Base-by-base conservation (phyloP, 139 green algal species). In the Chlamydomonas sp. region DNA sequence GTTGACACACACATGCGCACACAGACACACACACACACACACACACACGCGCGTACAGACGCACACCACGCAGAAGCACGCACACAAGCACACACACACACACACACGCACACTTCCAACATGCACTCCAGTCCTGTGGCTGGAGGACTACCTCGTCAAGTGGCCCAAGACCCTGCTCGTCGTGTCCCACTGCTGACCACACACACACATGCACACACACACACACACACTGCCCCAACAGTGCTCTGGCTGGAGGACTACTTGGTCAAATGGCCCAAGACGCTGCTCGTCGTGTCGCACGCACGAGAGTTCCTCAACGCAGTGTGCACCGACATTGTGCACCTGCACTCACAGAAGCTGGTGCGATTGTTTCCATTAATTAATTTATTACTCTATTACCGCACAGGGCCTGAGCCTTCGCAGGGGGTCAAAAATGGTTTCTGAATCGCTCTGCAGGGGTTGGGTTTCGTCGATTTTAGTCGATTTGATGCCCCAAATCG, bases 171-270 rank as follows among this genome's bases (percentile, higher is more conserved):
- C 90, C 29, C 60, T 96, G 63, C 66, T 96, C 29, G 76, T 95
- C 63, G 90, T 96, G 59, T 88, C 76, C 13, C 90, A 96, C n/a
- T n/a, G n/a, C n/a, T n/a, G n/a, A n/a, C n/a, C n/a, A n/a, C n/a
- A n/a, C 43, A 54, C 13, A 54, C 43, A 54, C 13, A 54, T 20
- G 16, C 13, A 54, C 13, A 13, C 43, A 54, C 13, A 54, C 43
- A 54, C 43, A 13, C 43, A 54, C 43, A 13, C 43, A 13, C 43
- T 26, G 16, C 43, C 43, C 43, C 43, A 54, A 13, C 89, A 61
- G 90, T 96, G 74, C 71, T 96, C 58, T 96, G 90, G 90, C 83
- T 96, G 61, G 87, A 96, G 72, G 84, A 91, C 61, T 90, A 89
- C 80, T 74, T 93, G 67, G 29, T 84, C 30, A 72, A 74, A 58